Evolutionary conservation across 805 yeast species (phyloP).

Genomic region (Kodamaea sagamina): DNA sequence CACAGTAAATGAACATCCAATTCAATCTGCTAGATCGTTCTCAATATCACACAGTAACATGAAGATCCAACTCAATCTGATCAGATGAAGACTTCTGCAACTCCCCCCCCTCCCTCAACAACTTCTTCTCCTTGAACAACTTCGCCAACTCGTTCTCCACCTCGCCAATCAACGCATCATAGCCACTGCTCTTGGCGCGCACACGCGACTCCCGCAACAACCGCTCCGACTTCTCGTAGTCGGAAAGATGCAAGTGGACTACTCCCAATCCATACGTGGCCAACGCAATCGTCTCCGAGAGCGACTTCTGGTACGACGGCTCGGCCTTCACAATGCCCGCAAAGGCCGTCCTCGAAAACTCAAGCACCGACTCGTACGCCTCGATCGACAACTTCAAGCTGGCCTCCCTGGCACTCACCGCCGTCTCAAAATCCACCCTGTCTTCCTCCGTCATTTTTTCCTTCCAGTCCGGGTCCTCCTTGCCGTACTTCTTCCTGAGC

Average conservation of each 20-base stretch:
- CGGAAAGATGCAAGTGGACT: slow-evolving; percentile 59
- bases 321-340: slow-evolving; percentile 1
- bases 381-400: slow-evolving; percentile 33
- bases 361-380: slow-evolving; percentile 39
- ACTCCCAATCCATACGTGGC: slow-evolving; percentile 88
- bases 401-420: slow-evolving; percentile 22
- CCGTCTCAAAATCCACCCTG: slow-evolving; percentile 25
- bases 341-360: slow-evolving; percentile 26
- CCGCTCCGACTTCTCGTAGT: slow-evolving; percentile 58
- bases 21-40: too few species aligned
- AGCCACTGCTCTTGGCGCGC: slow-evolving; percentile 67
- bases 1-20: too few species aligned
- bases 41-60: too few species aligned
- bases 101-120: slow-evolving; percentile 12
- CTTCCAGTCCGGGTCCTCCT: slow-evolving; percentile 13
- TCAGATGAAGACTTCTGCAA: slow-evolving; percentile 11
- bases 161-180: slow-evolving; percentile 59
- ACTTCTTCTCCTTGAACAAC: slow-evolving; percentile 41
- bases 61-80: slow-evolving; percentile 31
- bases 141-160: slow-evolving; percentile 68
- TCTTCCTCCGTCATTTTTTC: slow-evolving; percentile 22
- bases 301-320: slow-evolving; percentile 1
- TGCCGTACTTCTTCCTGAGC: slow-evolving; percentile 15
- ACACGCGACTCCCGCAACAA: slow-evolving; percentile 67
- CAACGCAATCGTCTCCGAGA: slow-evolving; percentile 58